A percentile compares a stretch with the other conserved stretches of the same genome.
Conservation (phyloP, 306 rosid genomes). For the Castanopsis chinensis region DNA sequence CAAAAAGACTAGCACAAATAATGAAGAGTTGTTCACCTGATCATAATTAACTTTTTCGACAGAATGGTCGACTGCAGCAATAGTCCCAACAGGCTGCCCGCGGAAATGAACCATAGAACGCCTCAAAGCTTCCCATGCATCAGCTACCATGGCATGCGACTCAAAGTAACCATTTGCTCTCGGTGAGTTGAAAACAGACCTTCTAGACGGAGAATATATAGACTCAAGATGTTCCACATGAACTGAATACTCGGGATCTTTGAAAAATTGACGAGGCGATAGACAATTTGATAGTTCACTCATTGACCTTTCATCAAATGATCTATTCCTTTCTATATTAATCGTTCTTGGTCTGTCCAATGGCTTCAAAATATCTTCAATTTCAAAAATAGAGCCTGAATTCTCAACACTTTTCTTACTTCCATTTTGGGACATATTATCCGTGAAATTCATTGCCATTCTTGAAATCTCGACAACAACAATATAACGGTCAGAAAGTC, state of each 20-base stretch:
- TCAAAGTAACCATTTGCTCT: slow-evolving; percentile 11
- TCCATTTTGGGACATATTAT: slow-evolving; percentile 11
- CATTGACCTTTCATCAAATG: slow-evolving; percentile 33
- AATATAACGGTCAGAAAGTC: not conserved
- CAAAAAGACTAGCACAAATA: too few relatives aligned
- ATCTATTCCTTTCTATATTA: slow-evolving; percentile 23
- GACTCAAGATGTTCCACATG: not conserved
- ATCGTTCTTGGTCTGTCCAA: slow-evolving; percentile 12
- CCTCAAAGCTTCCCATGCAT: slow-evolving; percentile 36
- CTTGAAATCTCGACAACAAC: not conserved
- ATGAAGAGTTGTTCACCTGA: slow-evolving; percentile 19
- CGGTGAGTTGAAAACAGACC: slow-evolving; percentile 18
- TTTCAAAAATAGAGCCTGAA: slow-evolving; percentile 5
- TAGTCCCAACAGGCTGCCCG: slow-evolving; percentile 28
- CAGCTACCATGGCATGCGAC: slow-evolving; percentile 23
- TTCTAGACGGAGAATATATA: slow-evolving; percentile 4
- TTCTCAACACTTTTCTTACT: not conserved
- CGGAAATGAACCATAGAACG: slow-evolving; percentile 29
- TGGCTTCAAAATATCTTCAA: slow-evolving; percentile 5
- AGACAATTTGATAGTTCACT: slow-evolving; percentile 19
- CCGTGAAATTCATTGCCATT: not conserved
- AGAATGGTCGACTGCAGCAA: slow-evolving; percentile 28
- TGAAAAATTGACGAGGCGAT: not conserved
- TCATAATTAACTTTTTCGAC: slow-evolving; percentile 35
- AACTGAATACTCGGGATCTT: not conserved